phyloP scores from a whole-genome alignment of 768 basidiomycete species.

The Gloeostereum incarnatum region DNA sequence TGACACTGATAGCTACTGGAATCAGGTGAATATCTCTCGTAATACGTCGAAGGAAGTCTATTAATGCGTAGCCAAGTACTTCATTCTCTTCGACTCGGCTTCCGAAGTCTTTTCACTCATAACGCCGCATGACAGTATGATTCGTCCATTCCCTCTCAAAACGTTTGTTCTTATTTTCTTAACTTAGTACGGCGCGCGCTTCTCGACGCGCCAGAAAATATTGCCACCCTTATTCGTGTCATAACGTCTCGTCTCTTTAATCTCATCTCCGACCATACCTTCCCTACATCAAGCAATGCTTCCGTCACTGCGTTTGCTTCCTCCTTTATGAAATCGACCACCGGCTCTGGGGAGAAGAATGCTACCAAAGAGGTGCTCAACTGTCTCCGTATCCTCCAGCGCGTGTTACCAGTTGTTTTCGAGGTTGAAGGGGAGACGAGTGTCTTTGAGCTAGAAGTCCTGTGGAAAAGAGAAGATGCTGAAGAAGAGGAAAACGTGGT shows the following conservation, averaged over 20 bases:
- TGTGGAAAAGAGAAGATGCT: slow-evolving; percentile 69
- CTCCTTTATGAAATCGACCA: slow-evolving; percentile 55
- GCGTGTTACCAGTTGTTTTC: slow-evolving; percentile 86
- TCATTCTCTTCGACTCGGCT: slow-evolving; percentile 77
- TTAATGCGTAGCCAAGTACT: slow-evolving; percentile 43
- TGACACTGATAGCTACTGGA: slow-evolving; percentile 77
- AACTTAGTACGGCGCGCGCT: slow-evolving; percentile 71
- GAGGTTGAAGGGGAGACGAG: slow-evolving; percentile 67
- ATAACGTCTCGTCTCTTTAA: slow-evolving; percentile 63
- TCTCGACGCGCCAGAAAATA: slow-evolving; percentile 75
- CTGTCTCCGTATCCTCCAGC: slow-evolving; percentile 82
- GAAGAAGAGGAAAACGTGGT: slow-evolving; percentile 21
- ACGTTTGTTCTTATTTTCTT: slow-evolving; percentile 6
- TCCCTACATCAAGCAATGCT: slow-evolving; percentile 48
- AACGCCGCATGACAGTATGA: slow-evolving; percentile 75
- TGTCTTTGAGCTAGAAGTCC: slow-evolving; percentile 65
- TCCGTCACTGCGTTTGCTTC: slow-evolving; percentile 61
- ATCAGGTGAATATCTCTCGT: slow-evolving; percentile 50
- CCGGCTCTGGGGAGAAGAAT: slow-evolving; percentile 44
- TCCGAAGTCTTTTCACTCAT: slow-evolving; percentile 90
- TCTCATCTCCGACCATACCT: slow-evolving; percentile 71
- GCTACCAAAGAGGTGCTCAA: slow-evolving; percentile 85
- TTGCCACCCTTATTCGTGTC: slow-evolving; percentile 72
- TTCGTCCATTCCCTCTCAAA: slow-evolving; percentile 4
- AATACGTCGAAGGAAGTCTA: background rate